Conservation (phyloP, 495 filamentous ascomycete species). For the Cercophora scortea region DNA sequence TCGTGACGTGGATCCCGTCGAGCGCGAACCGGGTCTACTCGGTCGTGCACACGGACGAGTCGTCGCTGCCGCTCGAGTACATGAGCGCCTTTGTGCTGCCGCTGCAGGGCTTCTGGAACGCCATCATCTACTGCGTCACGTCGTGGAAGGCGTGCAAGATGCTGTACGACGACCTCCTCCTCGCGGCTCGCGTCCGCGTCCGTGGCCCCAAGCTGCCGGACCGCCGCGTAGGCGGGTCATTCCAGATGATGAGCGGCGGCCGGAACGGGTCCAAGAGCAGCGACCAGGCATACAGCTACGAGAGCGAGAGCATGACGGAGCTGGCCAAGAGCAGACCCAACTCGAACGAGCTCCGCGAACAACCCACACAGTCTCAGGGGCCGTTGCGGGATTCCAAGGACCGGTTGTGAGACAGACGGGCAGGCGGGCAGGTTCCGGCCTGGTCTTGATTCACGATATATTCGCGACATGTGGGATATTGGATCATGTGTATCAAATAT, state of each 20-base stretch:
- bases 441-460: no score
- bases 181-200: neutral
- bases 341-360: no score
- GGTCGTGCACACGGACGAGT: constrained; percentile 45
- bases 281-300: constrained; percentile 23
- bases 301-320: constrained; percentile 39
- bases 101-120: constrained; percentile 84
- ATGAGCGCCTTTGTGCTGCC: constrained; percentile 69
- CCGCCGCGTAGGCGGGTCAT: neutral
- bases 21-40: constrained; percentile 71
- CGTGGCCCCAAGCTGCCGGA: neutral
- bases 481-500: no score
- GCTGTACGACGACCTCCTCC: constrained; percentile 16
- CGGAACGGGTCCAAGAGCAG: constrained; percentile 10
- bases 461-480: no score
- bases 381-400: no score
- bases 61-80: constrained; percentile 56
- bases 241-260: constrained; percentile 19
- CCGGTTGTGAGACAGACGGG: no score
- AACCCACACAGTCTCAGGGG: no score
- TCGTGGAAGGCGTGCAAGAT: constrained; percentile 41
- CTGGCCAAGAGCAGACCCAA: constrained; percentile 22
- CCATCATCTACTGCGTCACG: constrained; percentile 68
- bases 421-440: no score
- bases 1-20: constrained; percentile 83